These are phyloP conservation scores for Chernovozyma sophiae-reginae DNA, from an alignment of 1,139 yeast species.

Conservation along the genomic window DNA sequence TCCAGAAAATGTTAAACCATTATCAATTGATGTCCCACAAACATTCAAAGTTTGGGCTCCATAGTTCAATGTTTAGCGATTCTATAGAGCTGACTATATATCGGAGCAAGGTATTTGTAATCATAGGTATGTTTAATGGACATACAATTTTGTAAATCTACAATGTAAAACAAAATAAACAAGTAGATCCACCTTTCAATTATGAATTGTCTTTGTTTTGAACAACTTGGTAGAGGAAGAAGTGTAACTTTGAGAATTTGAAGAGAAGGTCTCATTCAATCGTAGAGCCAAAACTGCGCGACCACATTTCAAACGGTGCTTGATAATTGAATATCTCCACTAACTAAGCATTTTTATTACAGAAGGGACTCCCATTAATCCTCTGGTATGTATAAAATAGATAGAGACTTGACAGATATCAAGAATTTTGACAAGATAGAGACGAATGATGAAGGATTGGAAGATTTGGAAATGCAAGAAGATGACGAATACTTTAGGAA, in stretches of 20 bases:
- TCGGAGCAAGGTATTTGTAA: neutral
- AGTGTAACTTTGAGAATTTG: no score
- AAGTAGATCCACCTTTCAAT: no score
- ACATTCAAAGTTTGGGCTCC: conserved; percentile 85
- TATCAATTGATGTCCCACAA: conserved; percentile 80
- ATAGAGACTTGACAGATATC: conserved; percentile 1
- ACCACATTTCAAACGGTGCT: no score
- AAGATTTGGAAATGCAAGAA: conserved; percentile 3
- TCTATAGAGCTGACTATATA: conserved; percentile 1
- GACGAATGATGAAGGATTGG: conserved; percentile 1
- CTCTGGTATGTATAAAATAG: conserved; percentile 3
- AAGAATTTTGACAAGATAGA: neutral
- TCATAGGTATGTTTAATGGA: neutral
- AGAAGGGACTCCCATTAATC: no score
- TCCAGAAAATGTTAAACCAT: conserved; percentile 53
- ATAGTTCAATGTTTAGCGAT: neutral
- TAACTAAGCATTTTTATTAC: no score
- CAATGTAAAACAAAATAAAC: no score
- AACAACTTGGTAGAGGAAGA: no score
- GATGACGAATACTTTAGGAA: conserved; percentile 1
- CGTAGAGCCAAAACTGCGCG: no score
- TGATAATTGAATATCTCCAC: no score
- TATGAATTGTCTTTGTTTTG: no score
- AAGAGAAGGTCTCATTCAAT: no score
- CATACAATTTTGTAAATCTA: neutral